Conservation (phyloP, 352 stramenopile species). For the Pythium coloratum region DNA sequence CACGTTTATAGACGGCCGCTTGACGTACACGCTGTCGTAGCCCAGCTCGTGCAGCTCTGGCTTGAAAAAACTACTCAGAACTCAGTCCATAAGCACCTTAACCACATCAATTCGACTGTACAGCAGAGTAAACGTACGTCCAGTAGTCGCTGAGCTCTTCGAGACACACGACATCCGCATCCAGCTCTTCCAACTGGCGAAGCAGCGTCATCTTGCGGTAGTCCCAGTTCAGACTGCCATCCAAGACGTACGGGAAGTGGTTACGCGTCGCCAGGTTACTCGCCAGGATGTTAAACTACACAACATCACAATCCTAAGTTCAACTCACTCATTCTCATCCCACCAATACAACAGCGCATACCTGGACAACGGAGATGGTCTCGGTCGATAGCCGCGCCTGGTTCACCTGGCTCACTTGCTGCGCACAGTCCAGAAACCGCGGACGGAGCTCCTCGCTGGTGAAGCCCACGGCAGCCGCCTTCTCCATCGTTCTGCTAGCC, state of each 20-base stretch:
- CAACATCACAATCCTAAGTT: background rate
- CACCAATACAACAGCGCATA: conserved; percentile 15
- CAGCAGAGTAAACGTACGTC: conserved; percentile 49
- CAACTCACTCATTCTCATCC: background rate
- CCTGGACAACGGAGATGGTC: conserved; percentile 79
- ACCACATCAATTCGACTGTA: background rate
- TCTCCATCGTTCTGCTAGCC: background rate
- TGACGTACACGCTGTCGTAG: conserved; percentile 87
- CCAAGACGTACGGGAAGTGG: conserved; percentile 87
- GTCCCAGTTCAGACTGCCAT: conserved; percentile 82
- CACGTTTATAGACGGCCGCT: conserved; percentile 80
- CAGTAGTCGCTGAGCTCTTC: conserved; percentile 89
- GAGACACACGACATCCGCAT: conserved; percentile 82
- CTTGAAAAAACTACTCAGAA: conserved; percentile 70
- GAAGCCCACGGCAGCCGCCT: background rate
- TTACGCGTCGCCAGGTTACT: conserved; percentile 84
- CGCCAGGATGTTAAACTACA: conserved; percentile 81
- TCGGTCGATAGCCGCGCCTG: conserved; percentile 42
- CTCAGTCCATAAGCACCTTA: background rate
- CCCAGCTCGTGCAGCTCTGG: conserved; percentile 64
- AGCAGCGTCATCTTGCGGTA: conserved; percentile 78
- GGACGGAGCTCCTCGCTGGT: conserved; percentile 12
- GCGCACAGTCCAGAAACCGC: conserved; percentile 47
- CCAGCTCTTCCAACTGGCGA: conserved; percentile 67
- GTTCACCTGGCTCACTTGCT: conserved; percentile 43